A percentile compares a stretch with the other conserved stretches of the same genome.
Evolutionary conservation across 2,329 filamentous ascomycete species (phyloP).

Genomic region (Trichoderma semiorbis): DNA sequence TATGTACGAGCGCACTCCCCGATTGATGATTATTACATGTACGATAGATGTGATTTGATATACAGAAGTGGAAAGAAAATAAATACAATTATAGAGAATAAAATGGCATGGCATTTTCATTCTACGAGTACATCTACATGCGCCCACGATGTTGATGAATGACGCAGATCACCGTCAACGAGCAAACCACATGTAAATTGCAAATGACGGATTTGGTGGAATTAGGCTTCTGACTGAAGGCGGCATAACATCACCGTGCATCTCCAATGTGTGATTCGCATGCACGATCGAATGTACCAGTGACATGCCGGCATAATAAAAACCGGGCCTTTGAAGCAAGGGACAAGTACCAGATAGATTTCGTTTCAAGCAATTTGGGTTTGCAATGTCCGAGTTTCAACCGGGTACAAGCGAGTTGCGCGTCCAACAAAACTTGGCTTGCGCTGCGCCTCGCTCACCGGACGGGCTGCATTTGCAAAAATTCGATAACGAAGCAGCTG

Average conservation of each 20-base stretch:
- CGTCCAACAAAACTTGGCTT: conserved; percentile 8
- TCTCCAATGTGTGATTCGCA: not conserved
- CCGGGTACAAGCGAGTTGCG: not conserved
- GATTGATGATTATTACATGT: not conserved
- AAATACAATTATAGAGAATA: not conserved
- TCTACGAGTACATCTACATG: not conserved
- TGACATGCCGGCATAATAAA: conserved; percentile 8
- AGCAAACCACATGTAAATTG: not conserved
- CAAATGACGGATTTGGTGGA: not conserved
- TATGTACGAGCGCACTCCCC: not conserved
- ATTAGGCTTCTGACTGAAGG: not conserved
- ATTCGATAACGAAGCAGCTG: not conserved
- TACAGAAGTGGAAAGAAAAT: not conserved
- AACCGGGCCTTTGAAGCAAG: not conserved
- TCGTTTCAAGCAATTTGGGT: not conserved
- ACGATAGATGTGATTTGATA: not conserved
- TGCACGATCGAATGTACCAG: not conserved
- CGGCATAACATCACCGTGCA: conserved; percentile 9
- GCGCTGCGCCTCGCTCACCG: conserved; percentile 11
- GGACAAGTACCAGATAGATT: not conserved
- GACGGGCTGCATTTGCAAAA: not conserved
- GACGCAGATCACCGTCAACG: not conserved
- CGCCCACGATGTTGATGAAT: not conserved
- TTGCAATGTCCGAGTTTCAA: conserved; percentile 14
- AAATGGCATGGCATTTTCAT: not conserved